These are phyloP conservation scores for Tricholoma hemisulphureum DNA, from an alignment of 768 basidiomycete genomes.

Conservation along the genomic window DNA sequence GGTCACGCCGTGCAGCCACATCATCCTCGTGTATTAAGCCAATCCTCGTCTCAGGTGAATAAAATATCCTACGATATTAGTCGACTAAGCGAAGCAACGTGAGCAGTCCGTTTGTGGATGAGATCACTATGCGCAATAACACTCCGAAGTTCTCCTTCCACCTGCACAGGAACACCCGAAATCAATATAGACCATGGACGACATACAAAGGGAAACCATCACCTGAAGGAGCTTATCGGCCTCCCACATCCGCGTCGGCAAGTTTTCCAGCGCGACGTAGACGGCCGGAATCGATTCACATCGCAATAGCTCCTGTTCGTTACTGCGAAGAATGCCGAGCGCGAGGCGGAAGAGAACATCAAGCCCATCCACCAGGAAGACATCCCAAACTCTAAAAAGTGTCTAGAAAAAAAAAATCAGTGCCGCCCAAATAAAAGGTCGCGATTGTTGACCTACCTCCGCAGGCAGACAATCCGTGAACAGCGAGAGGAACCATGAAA, in stretches of 20 bases:
- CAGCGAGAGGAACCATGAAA: conserved; percentile 96
- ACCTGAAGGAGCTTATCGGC: conserved; percentile 90
- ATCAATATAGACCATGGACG: not conserved
- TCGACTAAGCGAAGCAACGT: conserved; percentile 45
- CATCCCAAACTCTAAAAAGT: conserved; percentile 93
- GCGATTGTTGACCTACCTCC: conserved; percentile 54
- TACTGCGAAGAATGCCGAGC: conserved; percentile 78
- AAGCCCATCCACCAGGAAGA: conserved; percentile 90
- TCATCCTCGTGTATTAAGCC: too few relatives aligned
- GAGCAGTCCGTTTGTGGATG: conserved; percentile 49
- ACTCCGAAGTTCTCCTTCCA: conserved; percentile 56
- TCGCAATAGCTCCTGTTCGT: conserved; percentile 78
- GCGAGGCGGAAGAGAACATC: conserved; percentile 92
- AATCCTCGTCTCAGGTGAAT: too few relatives aligned
- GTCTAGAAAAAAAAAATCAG: conserved; percentile 49
- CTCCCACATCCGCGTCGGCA: conserved; percentile 93
- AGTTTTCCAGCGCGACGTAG: conserved; percentile 83
- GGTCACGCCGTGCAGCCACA: too few relatives aligned
- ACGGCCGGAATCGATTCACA: conserved; percentile 87
- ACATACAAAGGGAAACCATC: conserved; percentile 3
- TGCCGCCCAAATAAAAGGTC: conserved; percentile 3
- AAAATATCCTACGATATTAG: conserved; percentile 32
- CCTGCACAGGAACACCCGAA: conserved; percentile 29
- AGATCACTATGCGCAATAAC: conserved; percentile 56
- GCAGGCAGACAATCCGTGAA: conserved; percentile 97